phyloP scores from a whole-genome alignment of 129 eudicot species.

The Chrysanthemum seticuspe region DNA sequence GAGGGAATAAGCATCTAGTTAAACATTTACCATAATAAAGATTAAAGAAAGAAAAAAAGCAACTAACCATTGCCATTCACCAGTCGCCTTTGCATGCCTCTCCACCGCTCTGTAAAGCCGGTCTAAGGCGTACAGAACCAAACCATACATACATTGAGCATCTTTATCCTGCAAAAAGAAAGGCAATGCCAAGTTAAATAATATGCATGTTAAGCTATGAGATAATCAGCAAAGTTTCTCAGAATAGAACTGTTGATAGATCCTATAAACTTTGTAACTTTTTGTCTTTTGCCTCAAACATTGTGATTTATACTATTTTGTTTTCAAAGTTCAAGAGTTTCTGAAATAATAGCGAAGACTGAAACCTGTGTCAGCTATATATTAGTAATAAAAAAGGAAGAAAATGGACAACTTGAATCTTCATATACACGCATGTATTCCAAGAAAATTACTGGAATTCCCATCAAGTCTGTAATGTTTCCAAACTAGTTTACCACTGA shows the following conservation, averaged over 20 bases:
- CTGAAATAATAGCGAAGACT: neutral
- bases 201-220: conserved; percentile 2
- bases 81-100: conserved; percentile 84
- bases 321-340: neutral
- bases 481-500: neutral
- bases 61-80: conserved; percentile 92
- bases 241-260: neutral
- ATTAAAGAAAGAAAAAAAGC: neutral
- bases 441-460: no score
- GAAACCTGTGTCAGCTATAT: no score
- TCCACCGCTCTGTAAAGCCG: conserved; percentile 84
- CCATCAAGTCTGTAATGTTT: neutral
- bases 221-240: neutral
- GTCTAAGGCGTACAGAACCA: conserved; percentile 72
- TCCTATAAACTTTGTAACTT: neutral
- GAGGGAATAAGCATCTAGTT: no score
- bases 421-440: no score
- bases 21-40: neutral
- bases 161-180: conserved; percentile 63
- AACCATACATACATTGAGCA: conserved; percentile 83
- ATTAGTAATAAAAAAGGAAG: no score
- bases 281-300: neutral
- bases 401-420: no score
- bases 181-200: neutral
- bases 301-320: no score